Percentiles rank a stretch among this genome's conserved stretches.
phyloP scores from a whole-genome alignment of 2,329 filamentous ascomycete genomes.

The Exophiala oligosperma region DNA sequence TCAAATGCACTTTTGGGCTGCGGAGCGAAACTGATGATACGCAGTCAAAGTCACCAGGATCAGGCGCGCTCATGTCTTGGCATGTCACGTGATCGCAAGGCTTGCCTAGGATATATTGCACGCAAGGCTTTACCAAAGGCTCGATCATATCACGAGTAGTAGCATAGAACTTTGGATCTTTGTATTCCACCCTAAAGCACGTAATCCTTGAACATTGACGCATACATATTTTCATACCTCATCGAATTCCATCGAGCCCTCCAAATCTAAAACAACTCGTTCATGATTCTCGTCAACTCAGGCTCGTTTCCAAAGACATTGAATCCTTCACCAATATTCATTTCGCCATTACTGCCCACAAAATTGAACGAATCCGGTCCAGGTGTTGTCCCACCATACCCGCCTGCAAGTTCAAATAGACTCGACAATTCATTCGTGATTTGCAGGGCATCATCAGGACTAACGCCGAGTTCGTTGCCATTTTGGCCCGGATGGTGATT shows the following conservation, averaged over 20 bases:
- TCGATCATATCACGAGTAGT: too few species aligned
- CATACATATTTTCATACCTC: neutral
- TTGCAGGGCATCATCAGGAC: slow-evolving; percentile 59
- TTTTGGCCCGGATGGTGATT: slow-evolving; percentile 30
- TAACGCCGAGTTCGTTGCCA: slow-evolving; percentile 47
- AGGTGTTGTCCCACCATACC: slow-evolving; percentile 40
- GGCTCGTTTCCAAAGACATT: slow-evolving; percentile 55
- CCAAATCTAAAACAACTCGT: slow-evolving; percentile 55
- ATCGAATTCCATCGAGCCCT: neutral
- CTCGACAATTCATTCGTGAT: slow-evolving; percentile 62
- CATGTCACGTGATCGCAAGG: neutral
- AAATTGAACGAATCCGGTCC: slow-evolving; percentile 34
- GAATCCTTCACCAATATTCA: slow-evolving; percentile 18
- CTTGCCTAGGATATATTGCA: too few species aligned
- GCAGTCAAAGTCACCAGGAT: neutral
- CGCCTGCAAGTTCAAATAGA: slow-evolving; percentile 64
- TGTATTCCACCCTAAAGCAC: too few species aligned
- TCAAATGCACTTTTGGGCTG: neutral
- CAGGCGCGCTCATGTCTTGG: neutral
- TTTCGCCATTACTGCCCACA: slow-evolving; percentile 34
- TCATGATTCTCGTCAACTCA: slow-evolving; percentile 59
- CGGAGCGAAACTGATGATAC: neutral
- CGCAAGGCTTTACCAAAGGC: too few species aligned
- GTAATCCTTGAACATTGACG: neutral
- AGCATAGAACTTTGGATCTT: neutral